phyloP scores from a whole-genome alignment of 306 rosid genomes.

The Mimosa pudica region DNA sequence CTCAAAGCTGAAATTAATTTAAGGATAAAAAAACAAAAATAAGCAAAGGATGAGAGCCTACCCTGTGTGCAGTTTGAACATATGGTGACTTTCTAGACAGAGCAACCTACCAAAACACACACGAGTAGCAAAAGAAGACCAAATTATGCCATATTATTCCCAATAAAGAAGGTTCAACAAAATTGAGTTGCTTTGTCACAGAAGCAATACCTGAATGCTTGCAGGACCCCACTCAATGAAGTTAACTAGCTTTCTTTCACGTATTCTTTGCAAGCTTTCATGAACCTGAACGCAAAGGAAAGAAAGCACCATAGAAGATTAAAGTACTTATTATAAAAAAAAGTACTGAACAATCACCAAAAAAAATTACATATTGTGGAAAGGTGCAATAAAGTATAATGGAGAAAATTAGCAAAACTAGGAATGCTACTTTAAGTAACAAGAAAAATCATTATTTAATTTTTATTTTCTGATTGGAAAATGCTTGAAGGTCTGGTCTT shows the following conservation, averaged over 20 bases:
- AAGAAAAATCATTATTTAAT: neutral
- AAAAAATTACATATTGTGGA: slow-evolving; percentile 8
- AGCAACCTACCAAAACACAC: slow-evolving; percentile 68
- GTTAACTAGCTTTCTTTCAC: slow-evolving; percentile 97
- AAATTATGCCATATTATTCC: slow-evolving; percentile 20
- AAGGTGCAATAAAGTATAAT: slow-evolving; percentile 16
- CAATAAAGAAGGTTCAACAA: slow-evolving; percentile 25
- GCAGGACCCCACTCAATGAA: slow-evolving; percentile 99
- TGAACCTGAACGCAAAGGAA: slow-evolving; percentile 71
- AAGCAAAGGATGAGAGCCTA: slow-evolving; percentile 34
- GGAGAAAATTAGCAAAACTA: slow-evolving; percentile 1
- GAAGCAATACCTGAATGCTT: slow-evolving; percentile 80
- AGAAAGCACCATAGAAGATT: slow-evolving; percentile 31
- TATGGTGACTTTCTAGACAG: slow-evolving; percentile 98
- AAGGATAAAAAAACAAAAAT: slow-evolving; percentile 10
- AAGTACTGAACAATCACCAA: neutral
- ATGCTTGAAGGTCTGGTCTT: neutral
- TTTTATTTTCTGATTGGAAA: neutral
- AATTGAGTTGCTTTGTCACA: slow-evolving; percentile 22
- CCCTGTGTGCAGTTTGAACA: slow-evolving; percentile 97
- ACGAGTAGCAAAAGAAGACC: slow-evolving; percentile 12
- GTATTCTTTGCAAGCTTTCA: slow-evolving; percentile 98
- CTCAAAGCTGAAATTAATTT: slow-evolving; percentile 8
- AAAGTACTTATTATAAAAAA: neutral
- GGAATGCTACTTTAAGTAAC: slow-evolving; percentile 2